Percentiles rank a stretch among this genome's conserved stretches.
These are phyloP conservation scores for Xylariaceae sp. DNA, from an alignment of 2,329 filamentous ascomycete genomes.

Conservation along the genomic window DNA sequence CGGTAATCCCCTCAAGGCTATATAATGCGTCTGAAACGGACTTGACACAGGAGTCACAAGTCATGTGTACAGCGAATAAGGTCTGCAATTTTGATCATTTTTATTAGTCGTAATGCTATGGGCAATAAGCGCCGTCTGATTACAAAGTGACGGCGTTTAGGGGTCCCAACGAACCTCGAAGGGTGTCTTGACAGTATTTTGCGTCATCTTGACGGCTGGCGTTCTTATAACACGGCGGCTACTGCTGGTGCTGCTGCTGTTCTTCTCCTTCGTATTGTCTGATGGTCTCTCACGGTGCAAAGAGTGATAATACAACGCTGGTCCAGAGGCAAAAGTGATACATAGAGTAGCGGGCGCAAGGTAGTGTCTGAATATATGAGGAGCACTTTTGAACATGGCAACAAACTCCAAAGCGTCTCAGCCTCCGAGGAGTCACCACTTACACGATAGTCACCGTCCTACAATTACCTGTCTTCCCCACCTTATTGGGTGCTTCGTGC, in stretches of 20 bases:
- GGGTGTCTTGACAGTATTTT: conserved; percentile 30
- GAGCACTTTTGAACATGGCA: conserved; percentile 26
- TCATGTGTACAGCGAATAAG: conserved; percentile 90
- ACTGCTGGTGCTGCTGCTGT: conserved; percentile 11
- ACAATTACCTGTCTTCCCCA: too few species aligned
- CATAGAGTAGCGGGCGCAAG: conserved; percentile 21
- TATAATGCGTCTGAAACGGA: conserved; percentile 75
- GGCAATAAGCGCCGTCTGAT: too few species aligned
- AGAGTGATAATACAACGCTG: conserved; percentile 23
- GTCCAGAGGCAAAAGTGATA: conserved; percentile 21
- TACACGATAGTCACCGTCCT: conserved; percentile 21
- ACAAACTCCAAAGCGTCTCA: conserved; percentile 1
- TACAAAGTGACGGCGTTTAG: conserved; percentile 1
- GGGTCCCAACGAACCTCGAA: conserved; percentile 29
- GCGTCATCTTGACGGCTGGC: conserved; percentile 24
- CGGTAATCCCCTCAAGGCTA: conserved; percentile 72
- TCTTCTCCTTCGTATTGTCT: too few species aligned
- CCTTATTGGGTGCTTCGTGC: conserved; percentile 22
- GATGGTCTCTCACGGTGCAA: conserved; percentile 22
- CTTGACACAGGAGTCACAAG: conserved; percentile 83
- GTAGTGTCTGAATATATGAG: conserved; percentile 22
- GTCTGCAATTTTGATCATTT: conserved; percentile 51
- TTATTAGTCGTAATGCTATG: too few species aligned
- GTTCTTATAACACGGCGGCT: conserved; percentile 4
- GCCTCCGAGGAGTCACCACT: conserved; percentile 18